Base-by-base conservation (phyloP, 768 basidiomycete species). In the Suillus paluster region DNA sequence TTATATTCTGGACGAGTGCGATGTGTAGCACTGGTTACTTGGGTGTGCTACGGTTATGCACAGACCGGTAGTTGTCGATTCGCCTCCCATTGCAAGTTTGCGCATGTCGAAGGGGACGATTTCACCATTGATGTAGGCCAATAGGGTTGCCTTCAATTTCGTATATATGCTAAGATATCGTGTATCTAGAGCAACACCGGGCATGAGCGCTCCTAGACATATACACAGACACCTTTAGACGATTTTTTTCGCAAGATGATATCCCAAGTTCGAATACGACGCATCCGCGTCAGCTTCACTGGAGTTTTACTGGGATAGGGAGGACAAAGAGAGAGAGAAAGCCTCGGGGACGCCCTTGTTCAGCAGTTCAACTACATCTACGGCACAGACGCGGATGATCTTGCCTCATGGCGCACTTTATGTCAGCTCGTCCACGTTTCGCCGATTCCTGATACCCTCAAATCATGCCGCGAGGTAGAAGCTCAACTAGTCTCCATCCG, bases 301-400 rank as follows among this genome's bases (percentile, higher is more conserved):
- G 27, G 74, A 74, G 60, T 70, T 73, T 19, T 10, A 33, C n/a
- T 66, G 62, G 68, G 36, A 44, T 1, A 30, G 30, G 30, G 30
- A 30, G 6, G 58, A 68, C 2, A 7, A 21, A 1, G 58, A 23
- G 11, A 1, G 62, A 1, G 0, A 2, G 3, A 1, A 3, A 2
- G 62, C 54, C 5, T 62, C 64, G 53, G 63, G 0, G 66, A 65
- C 6, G 72, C 72, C 0, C 63, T 73, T 42, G 64, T 69, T 2
- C 54, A 69, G 41, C 50, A 71, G 30, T 73, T 73, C 54, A 72
- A 73, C 45, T 56, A 58, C 19, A n/a, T 65, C 36, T 72, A 63
- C 15, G 73, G 72, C 17, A 64, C 68, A 3, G 30, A 30, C 30
- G 30, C 30, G 30, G 30, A 30, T 30, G 30, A 30, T 30, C 30